A percentile compares a stretch with the other conserved stretches of the same genome.
Evolutionary conservation across 768 basidiomycete genomes (phyloP).

Genomic region (Mycena latifolia): DNA sequence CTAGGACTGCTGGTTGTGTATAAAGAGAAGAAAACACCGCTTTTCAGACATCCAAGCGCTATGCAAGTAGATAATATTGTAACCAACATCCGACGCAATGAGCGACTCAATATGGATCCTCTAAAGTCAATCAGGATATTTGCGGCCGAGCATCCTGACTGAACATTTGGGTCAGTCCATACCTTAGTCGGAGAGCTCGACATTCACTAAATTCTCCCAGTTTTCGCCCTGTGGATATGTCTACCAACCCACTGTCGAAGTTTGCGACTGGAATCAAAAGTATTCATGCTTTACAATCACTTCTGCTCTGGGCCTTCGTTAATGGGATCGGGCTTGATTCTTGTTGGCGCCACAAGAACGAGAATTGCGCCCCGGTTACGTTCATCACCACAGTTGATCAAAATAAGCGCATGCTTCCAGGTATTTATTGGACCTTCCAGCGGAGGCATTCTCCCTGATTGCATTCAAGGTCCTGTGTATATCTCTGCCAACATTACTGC

Average conservation of each 20-base stretch:
- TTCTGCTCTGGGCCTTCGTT: slow-evolving; percentile 3
- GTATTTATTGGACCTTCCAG: no score
- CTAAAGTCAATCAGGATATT: slow-evolving; percentile 9
- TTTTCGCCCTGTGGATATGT: slow-evolving; percentile 7
- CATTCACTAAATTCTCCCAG: neutral
- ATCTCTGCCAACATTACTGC: slow-evolving; percentile 12
- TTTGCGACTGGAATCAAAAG: slow-evolving; percentile 25
- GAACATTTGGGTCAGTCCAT: slow-evolving; percentile 7
- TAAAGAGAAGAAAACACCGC: neutral
- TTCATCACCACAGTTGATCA: slow-evolving; percentile 30
- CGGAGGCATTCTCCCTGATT: no score
- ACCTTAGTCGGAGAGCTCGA: neutral
- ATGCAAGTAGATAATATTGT: slow-evolving; percentile 15
- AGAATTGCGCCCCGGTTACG: slow-evolving; percentile 32
- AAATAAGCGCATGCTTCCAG: slow-evolving; percentile 27
- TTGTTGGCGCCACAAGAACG: slow-evolving; percentile 35
- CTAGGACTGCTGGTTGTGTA: neutral
- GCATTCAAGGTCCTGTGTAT: slow-evolving; percentile 16
- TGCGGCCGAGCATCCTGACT: slow-evolving; percentile 4
- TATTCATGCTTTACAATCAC: slow-evolving; percentile 6
- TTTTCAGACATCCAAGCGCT: neutral
- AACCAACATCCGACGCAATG: slow-evolving; percentile 1
- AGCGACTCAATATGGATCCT: slow-evolving; percentile 1
- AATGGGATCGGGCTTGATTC: slow-evolving; percentile 30
- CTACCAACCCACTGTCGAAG: slow-evolving; percentile 9